These are phyloP conservation scores for Flaveria brownii DNA, from an alignment of 129 eudicot species.

Conservation along the genomic window DNA sequence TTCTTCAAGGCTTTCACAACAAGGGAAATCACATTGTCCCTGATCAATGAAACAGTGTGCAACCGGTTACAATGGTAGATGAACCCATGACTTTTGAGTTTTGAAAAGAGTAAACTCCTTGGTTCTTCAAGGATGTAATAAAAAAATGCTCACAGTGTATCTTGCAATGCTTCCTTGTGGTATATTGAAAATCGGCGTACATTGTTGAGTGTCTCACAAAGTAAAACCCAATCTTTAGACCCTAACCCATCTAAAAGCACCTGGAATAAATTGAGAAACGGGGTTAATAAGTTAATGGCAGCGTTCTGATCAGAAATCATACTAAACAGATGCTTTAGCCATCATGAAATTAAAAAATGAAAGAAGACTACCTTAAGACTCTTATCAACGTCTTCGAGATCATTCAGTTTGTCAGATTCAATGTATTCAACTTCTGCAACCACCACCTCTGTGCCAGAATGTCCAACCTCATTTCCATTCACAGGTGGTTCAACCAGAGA, in stretches of 20 bases:
- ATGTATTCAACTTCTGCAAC: constrained; percentile 74
- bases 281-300: background rate
- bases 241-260: constrained; percentile 55
- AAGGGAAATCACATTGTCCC: constrained; percentile 62
- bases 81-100: background rate
- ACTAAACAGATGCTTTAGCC: background rate
- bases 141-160: constrained; percentile 48
- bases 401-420: constrained; percentile 69
- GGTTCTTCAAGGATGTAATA: background rate
- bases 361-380: constrained; percentile 48
- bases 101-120: background rate
- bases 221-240: constrained; percentile 82
- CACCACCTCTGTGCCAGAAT: constrained; percentile 42
- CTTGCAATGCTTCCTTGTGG: constrained; percentile 65
- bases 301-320: background rate
- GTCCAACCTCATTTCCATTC: constrained; percentile 38
- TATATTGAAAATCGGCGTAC: constrained; percentile 64
- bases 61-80: background rate
- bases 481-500: constrained; percentile 36
- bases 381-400: constrained; percentile 63
- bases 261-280: constrained; percentile 37
- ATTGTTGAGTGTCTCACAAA: constrained; percentile 71
- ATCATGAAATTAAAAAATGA: constrained; percentile 2
- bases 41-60: constrained; percentile 27
- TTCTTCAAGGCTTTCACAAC: constrained; percentile 79